phyloP scores from a whole-genome alignment of 345 rosid species.

The Turnera subulata region DNA sequence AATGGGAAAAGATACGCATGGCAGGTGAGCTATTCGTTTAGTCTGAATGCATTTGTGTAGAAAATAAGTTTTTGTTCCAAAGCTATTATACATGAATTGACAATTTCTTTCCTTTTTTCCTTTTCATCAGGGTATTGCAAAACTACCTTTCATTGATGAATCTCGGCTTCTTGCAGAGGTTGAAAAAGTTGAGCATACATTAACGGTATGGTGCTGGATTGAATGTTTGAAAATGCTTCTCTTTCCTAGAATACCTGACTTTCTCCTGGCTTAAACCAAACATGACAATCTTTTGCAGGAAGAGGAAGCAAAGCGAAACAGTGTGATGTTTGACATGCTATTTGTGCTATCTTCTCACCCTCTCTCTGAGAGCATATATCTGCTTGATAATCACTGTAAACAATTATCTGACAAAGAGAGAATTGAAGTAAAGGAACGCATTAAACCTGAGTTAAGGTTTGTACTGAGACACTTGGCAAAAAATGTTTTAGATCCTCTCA shows the following conservation, averaged over 20 bases:
- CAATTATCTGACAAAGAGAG: conserved; percentile 31
- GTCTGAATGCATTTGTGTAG: no score
- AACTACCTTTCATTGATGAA: conserved; percentile 34
- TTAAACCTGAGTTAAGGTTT: conserved; percentile 75
- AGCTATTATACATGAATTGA: not conserved
- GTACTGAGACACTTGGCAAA: no score
- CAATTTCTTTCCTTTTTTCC: not conserved
- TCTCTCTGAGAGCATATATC: not conserved
- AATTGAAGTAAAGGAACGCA: conserved; percentile 39
- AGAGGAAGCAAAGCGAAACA: conserved; percentile 82
- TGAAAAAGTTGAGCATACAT: conserved; percentile 25
- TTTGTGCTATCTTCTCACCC: conserved; percentile 52
- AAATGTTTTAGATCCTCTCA: no score
- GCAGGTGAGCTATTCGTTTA: conserved; percentile 31
- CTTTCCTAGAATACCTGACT: conserved; percentile 7
- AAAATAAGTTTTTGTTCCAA: not conserved
- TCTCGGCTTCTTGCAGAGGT: conserved; percentile 29
- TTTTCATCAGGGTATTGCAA: conserved; percentile 21
- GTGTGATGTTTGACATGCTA: conserved; percentile 67
- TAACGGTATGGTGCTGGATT: no score
- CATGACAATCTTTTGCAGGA: conserved; percentile 35
- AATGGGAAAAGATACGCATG: conserved; percentile 25
- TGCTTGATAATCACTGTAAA: not conserved
- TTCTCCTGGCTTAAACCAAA: not conserved
- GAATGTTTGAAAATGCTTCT: no score